Evolutionary conservation across 2,329 filamentous ascomycete genomes (phyloP).

Genomic region (Epichloe festucae): DNA sequence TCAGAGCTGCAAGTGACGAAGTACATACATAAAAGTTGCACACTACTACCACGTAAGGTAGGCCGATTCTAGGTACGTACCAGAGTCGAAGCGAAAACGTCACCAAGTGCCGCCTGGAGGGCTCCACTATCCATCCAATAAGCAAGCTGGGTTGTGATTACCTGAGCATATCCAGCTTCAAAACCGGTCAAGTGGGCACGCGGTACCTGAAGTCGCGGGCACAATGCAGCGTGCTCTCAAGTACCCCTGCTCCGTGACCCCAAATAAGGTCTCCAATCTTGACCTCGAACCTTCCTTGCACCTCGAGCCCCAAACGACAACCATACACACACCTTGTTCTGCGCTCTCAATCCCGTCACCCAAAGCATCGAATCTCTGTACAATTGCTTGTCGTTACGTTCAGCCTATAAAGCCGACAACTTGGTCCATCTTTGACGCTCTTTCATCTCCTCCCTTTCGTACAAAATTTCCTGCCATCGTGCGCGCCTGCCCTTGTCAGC

Average conservation of each 20-base stretch:
- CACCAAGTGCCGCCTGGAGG: slow-evolving; percentile 8
- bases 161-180: not conserved
- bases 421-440: slow-evolving; percentile 1
- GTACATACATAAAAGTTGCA: too few species aligned
- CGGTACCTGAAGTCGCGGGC: slow-evolving; percentile 12
- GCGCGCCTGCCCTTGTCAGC: slow-evolving; percentile 4
- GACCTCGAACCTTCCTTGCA: slow-evolving; percentile 22
- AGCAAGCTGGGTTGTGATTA: not conserved
- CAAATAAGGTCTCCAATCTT: slow-evolving; percentile 13
- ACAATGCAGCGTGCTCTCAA: not conserved
- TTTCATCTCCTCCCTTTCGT: not conserved
- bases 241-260: slow-evolving; percentile 13
- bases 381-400: not conserved
- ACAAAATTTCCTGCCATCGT: slow-evolving; percentile 2
- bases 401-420: not conserved
- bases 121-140: slow-evolving; percentile 1
- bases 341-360: not conserved
- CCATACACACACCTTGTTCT: not conserved
- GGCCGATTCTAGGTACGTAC: too few species aligned
- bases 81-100: slow-evolving; percentile 6
- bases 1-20: too few species aligned
- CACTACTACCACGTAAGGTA: too few species aligned
- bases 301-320: slow-evolving; percentile 10
- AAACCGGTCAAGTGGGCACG: not conserved
- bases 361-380: slow-evolving; percentile 4